Conservation (phyloP, 2,329 filamentous ascomycete species). For the Penicillium sp. region DNA sequence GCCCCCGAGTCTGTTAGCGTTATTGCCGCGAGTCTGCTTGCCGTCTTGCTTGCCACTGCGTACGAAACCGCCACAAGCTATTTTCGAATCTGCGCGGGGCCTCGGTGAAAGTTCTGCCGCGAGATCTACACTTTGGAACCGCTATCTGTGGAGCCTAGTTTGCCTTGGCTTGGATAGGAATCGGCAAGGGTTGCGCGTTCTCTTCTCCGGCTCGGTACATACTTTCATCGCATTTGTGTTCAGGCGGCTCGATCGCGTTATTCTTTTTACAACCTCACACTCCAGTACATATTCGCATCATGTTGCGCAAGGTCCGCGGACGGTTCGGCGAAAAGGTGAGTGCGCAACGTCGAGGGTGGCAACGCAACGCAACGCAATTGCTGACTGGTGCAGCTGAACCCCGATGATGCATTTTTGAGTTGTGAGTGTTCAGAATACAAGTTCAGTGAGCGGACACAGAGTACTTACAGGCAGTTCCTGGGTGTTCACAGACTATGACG, state of each 20-base stretch:
- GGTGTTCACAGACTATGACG: conserved; percentile 59
- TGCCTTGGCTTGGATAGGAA: neutral
- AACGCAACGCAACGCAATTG: neutral
- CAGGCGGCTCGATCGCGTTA: neutral
- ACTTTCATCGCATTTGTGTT: conserved; percentile 10
- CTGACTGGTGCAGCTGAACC: conserved; percentile 48
- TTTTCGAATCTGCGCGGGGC: neutral
- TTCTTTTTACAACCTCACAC: neutral
- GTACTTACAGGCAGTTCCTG: conserved; percentile 14
- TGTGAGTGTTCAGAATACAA: conserved; percentile 55
- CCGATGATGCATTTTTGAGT: conserved; percentile 70
- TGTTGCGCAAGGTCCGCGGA: conserved; percentile 40
- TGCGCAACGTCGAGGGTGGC: conserved; percentile 8
- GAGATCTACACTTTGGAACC: neutral
- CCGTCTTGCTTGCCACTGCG: conserved; percentile 1
- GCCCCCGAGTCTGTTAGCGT: neutral
- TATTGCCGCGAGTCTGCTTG: conserved; percentile 3
- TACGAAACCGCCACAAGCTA: neutral
- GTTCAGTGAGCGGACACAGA: neutral
- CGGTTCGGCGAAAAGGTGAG: conserved; percentile 41
- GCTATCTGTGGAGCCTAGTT: neutral
- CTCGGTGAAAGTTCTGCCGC: conserved; percentile 1
- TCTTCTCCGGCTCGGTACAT: conserved; percentile 28
- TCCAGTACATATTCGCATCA: neutral
- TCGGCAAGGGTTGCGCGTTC: conserved; percentile 3